Percentiles rank a stretch among this genome's conserved stretches.
Conservation (phyloP, 495 filamentous ascomycete species). For the Penicillium steckii region DNA sequence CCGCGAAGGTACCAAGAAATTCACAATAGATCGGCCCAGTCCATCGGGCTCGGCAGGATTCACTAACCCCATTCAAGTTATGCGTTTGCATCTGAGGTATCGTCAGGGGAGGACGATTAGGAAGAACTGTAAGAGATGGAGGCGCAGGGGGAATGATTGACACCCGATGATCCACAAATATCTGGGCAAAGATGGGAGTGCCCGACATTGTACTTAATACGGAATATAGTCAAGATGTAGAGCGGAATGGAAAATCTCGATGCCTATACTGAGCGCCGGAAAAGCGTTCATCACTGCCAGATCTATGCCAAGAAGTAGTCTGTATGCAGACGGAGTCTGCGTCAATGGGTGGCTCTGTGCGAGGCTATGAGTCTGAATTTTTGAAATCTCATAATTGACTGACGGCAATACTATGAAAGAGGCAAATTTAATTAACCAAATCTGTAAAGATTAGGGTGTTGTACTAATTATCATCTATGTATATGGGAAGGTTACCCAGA, state of each 20-base stretch:
- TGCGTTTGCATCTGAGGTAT: neutral
- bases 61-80: neutral
- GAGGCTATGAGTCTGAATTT: neutral
- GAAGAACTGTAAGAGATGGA: too few relatives aligned
- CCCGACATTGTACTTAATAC: neutral
- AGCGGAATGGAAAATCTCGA: constrained; percentile 19
- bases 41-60: constrained; percentile 12
- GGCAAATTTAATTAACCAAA: neutral
- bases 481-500: constrained; percentile 12
- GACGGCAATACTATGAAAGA: neutral
- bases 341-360: neutral
- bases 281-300: constrained; percentile 8
- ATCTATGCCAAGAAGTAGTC: constrained; percentile 13
- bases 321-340: neutral
- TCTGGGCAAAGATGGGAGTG: constrained; percentile 11
- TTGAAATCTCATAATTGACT: neutral
- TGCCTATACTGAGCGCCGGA: constrained; percentile 23
- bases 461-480: too few relatives aligned
- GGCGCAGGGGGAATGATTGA: neutral
- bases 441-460: neutral
- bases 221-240: neutral
- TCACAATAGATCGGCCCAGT: constrained; percentile 14
- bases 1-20: constrained; percentile 5
- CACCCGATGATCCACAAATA: constrained; percentile 9
- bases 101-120: constrained; percentile 6